Base-by-base conservation (phyloP, 768 basidiomycete species). In the Agaricus subrufescens region DNA sequence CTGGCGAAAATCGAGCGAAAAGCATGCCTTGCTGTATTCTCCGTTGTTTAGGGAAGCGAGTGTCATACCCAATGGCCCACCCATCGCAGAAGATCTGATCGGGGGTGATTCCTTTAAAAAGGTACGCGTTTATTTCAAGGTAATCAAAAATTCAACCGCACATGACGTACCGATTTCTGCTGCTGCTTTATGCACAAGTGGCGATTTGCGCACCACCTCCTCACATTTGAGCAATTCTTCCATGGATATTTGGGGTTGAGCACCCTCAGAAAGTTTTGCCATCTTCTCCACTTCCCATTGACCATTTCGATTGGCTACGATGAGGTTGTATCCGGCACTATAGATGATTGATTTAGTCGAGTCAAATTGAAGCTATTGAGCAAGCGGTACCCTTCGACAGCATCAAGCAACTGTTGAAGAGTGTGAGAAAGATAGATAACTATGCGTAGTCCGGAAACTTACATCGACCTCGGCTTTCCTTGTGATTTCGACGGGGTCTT, bases 61-160 rank as follows among this genome's bases (percentile, higher is more conserved):
- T 85, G 61, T 98, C 94, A 60, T 87, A 91, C 38, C 94, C 94
- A 59, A 98, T 86, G 0, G 89, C 82, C 94, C 94, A 98, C 2
- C 93, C 92, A 58, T 94, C 93, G 46, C 87, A 87, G 56, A 69
- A 76, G 9, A 93, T 82, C 66, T 92, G 83, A 30, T 91, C 76
- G 2, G 85, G 82, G 4, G 75, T 66, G 48, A 92, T 69, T n/a
- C 89, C 89, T 90, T 66, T 1, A 61, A 30, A 15, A 30, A 15
- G n/a, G 15, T 29, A 12, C 5, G 15, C 34, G 34, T 34, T 34
- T 34, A 34, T 11, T 3, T n/a, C 12, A 10, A 3, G 15, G 46
- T 14, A 11, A 9, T n/a, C 7, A 7, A 29, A 48, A 6, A 34
- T 11, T 34, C 34, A 11, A 11, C 11, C 11, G 34, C 11, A 11